Base-by-base conservation (phyloP, 108 stramenopile genomes). In the Cyclostephanos invisitatus region DNA sequence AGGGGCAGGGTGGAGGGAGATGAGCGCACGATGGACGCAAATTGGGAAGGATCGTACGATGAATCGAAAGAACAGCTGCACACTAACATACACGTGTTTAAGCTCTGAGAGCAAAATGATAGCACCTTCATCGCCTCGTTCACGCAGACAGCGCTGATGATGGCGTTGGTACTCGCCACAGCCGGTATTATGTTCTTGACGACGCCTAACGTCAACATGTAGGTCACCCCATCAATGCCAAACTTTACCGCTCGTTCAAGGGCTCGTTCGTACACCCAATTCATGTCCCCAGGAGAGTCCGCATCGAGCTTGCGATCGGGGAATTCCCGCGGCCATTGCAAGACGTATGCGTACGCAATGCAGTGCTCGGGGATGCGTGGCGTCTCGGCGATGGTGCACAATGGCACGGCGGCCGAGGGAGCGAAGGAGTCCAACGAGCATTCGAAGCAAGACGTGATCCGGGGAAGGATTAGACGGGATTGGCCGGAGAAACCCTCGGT, bases 121-220 rank as follows among this genome's bases (percentile, higher is more conserved):
- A 98, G 61, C 10, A 97, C 68, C 83, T 99, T 99, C 72, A 98
- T 70, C 12, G 90, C 96, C 82, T 99, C 99, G 63, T 92, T 89
- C 47, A 96, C 96, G 73, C 98, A 98, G 8, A 89, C 93, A 14
- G 96, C 94, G 47, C 98, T 89, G 29, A 98, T 90, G 73, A 99
- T 98, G 3, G 99, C 99, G 84, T 99, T 99, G 48, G 98, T 99
- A 56, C 95, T 94, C 7, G 99, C 99, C 42, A 99, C 97, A 21
- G 99, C 99, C 40, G 98, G 98, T 65, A 99, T 98, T 57, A 99
- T 99, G 80, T 99, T 99, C 78, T 98, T 98, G 50, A 98, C 98
- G 28, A 98, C 96, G 21, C 99, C 98, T 88, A 98, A 94, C 46
- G 96, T 96, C 24, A 98, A 72, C 92, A 91, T 96, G 73, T 93